A percentile compares a stretch with the other conserved stretches of the same genome.
Evolutionary conservation across 2,329 filamentous ascomycete genomes (phyloP).

Genomic region (Sarocladium brachiariae): DNA sequence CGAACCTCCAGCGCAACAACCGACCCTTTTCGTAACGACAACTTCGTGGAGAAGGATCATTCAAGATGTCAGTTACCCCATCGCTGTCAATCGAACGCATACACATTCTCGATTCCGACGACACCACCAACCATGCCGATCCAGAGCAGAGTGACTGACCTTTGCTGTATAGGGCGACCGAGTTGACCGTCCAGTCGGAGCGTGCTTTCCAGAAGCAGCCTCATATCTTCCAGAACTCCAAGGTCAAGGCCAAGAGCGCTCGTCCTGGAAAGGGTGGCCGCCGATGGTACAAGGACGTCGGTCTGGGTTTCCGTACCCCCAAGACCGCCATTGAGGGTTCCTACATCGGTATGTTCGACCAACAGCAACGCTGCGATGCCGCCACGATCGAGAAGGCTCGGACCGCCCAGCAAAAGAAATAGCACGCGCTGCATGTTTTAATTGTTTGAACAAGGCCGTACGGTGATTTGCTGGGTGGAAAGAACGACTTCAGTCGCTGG

Average conservation of each 20-base stretch:
- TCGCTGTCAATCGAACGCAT: not conserved
- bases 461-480: conserved; percentile 2
- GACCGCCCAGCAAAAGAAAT: not conserved
- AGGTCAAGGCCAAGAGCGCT: conserved; percentile 78
- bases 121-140: not conserved
- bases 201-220: conserved; percentile 99
- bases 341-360: conserved; percentile 87
- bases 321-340: conserved; percentile 97
- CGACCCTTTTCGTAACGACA: conserved; percentile 10
- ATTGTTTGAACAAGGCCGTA: not conserved
- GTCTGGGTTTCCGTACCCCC: conserved; percentile 97
- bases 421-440: not conserved
- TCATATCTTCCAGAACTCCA: conserved; percentile 99
- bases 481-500: not conserved
- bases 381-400: not conserved
- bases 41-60: conserved; percentile 28
- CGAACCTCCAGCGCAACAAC: conserved; percentile 8
- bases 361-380: not conserved
- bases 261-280: conserved; percentile 86
- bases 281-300: conserved; percentile 98
- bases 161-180: conserved; percentile 73
- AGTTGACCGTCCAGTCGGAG: conserved; percentile 99
- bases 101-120: not conserved
- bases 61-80: conserved; percentile 37
- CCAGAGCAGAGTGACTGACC: conserved; percentile 22